Evolutionary conservation across 257 asterid genomes (phyloP), one percentile per base, ranked within the genome.

Genomic region (Solanum sejunctum): DNA sequence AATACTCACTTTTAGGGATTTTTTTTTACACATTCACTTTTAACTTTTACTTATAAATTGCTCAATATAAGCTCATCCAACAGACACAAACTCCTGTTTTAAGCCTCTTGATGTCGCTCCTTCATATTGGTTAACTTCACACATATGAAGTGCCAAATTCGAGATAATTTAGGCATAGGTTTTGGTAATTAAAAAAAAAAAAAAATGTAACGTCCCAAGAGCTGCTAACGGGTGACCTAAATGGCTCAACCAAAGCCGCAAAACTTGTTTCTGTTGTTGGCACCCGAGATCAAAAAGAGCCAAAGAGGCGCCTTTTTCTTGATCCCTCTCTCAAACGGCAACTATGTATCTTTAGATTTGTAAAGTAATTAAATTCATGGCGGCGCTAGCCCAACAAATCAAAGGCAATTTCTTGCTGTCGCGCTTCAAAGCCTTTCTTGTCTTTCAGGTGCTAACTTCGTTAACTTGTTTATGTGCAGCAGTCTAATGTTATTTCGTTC

Each of bases 401-500:
- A 85, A 87, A 86, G 85, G 87, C 70, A 89, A 86, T 63, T 64
- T 83, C 18, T 84, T 90, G 18, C 61, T 90, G 17, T 89, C 84
- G 56, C 92, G 91, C 67, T 87, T 90, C 60, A 90, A 87, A 86
- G 80, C 91, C 85, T 84, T 88, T 81, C 63, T 91, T 69, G 69
- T 83, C 23, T 75, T 86, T 88, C 89, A 91, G 98, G 97, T 94
- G 80, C 47, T 55, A 66, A 83, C 32, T 79, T 75, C 20, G 28
- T 54, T 7, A 21, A 26, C 32, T 15, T 21, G n/a, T 32, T n/a
- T 11, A 21, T 60, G 23, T 7, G 18, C 6, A 20, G n/a, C 2
- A n/a, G 20, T 45, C 47, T 12, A 17, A 23, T 21, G 41, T 52
- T 7, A 1, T 66, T 86, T 88, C 91, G 57, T 63, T 88, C 87